A percentile compares a stretch with the other conserved stretches of the same genome.
phyloP scores from a whole-genome alignment of 306 rosid genomes.

The Ammopiptanthus mongolicus region DNA sequence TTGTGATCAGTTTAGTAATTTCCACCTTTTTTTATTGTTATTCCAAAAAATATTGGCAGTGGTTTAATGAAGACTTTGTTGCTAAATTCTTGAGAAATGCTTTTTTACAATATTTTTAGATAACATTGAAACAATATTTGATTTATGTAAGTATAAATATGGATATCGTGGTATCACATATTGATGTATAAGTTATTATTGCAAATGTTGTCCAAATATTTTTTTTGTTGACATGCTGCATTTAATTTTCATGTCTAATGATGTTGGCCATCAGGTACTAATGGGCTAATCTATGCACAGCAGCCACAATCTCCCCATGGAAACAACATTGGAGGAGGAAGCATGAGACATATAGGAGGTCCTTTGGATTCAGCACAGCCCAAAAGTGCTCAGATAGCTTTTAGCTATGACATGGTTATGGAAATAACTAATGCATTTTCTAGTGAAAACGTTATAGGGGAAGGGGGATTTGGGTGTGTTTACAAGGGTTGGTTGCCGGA shows the following conservation, averaged over 20 bases:
- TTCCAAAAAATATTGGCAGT: no score
- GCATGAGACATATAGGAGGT: slow-evolving; percentile 18
- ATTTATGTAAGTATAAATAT: no score
- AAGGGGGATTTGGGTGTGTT: slow-evolving; percentile 91
- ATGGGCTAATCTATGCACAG: slow-evolving; percentile 45
- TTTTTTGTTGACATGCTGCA: not conserved
- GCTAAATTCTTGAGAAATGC: no score
- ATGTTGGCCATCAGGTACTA: slow-evolving; percentile 35
- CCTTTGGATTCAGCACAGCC: slow-evolving; percentile 32
- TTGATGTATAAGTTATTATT: no score
- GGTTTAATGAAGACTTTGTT: no score
- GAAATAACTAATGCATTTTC: slow-evolving; percentile 70
- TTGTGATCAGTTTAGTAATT: not conserved
- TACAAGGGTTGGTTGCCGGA: slow-evolving; percentile 64
- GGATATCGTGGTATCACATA: no score
- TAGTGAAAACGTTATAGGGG: slow-evolving; percentile 58
- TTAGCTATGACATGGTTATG: slow-evolving; percentile 64
- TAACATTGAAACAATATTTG: no score
- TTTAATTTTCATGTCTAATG: slow-evolving; percentile 6
- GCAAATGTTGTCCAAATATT: not conserved
- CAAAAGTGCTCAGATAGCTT: slow-evolving; percentile 35
- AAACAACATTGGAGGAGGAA: slow-evolving; percentile 31
- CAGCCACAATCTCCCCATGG: slow-evolving; percentile 24
- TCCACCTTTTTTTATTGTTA: not conserved
- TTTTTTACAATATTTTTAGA: no score